These are phyloP conservation scores for Brassica carinata DNA, from an alignment of 345 rosid species.

Conservation along the genomic window DNA sequence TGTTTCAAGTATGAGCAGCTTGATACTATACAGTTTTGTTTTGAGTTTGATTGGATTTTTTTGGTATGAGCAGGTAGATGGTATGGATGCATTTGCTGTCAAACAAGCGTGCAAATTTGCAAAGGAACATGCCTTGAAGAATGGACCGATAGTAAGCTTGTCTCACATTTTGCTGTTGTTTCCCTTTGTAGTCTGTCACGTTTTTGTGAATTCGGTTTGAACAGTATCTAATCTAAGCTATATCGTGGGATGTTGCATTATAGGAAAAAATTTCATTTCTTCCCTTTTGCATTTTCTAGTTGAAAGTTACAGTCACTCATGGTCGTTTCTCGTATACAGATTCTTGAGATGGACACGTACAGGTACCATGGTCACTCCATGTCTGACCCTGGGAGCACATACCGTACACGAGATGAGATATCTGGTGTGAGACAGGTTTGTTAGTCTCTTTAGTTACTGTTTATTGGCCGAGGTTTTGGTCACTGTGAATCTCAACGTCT, in stretches of 20 bases:
- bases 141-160: slow-evolving; percentile 89
- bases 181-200: not conserved
- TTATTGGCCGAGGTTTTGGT: not conserved
- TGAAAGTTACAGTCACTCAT: too few species aligned
- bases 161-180: slow-evolving; percentile 17
- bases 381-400: slow-evolving; percentile 86
- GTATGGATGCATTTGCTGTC: slow-evolving; percentile 97
- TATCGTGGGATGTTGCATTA: not conserved
- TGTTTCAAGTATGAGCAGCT: not conserved
- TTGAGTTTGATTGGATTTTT: not conserved
- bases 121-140: slow-evolving; percentile 81
- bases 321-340: slow-evolving; percentile 48
- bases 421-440: slow-evolving; percentile 90
- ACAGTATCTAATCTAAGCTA: not conserved
- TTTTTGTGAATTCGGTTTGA: not conserved
- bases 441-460: not conserved
- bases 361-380: slow-evolving; percentile 98
- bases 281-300: not conserved
- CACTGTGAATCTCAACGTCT: not conserved
- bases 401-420: slow-evolving; percentile 62
- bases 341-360: slow-evolving; percentile 99
- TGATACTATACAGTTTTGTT: not conserved
- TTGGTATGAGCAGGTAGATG: slow-evolving; percentile 68
- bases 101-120: slow-evolving; percentile 97
- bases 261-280: not conserved